A percentile compares a stretch with the other conserved stretches of the same genome.
Evolutionary conservation across 208 protist genomes (phyloP).

Genomic region (Angomonas deanei): DNA sequence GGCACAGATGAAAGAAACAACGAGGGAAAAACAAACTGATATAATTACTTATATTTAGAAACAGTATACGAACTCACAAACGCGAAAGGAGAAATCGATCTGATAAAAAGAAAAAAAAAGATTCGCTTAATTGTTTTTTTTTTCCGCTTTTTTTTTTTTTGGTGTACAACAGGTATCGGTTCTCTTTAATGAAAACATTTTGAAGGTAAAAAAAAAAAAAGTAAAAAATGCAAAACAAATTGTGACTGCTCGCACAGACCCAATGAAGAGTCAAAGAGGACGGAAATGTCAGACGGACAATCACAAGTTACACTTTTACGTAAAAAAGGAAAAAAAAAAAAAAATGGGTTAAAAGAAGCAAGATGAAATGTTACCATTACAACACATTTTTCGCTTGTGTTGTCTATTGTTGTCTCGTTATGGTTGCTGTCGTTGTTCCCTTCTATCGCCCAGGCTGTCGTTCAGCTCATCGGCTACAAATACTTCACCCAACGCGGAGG

Average conservation of each 20-base stretch:
- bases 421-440: neutral
- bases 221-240: neutral
- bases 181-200: neutral
- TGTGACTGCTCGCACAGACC: no score
- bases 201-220: slow-evolving; percentile 8
- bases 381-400: neutral
- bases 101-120: no score
- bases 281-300: slow-evolving; percentile 1
- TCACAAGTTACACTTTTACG: neutral
- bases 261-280: no score
- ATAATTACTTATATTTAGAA: no score
- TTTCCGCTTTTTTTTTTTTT: no score
- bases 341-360: neutral
- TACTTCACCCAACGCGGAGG: neutral
- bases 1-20: neutral
- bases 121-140: no score
- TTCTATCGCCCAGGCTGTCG: neutral
- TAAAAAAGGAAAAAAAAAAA: slow-evolving; percentile 6
- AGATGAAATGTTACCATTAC: neutral
- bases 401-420: neutral
- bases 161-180: no score
- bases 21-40: no score
- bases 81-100: no score
- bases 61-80: no score
- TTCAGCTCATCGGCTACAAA: neutral